Conservation (phyloP, 805 yeast genomes). For the Candida adriatica region DNA sequence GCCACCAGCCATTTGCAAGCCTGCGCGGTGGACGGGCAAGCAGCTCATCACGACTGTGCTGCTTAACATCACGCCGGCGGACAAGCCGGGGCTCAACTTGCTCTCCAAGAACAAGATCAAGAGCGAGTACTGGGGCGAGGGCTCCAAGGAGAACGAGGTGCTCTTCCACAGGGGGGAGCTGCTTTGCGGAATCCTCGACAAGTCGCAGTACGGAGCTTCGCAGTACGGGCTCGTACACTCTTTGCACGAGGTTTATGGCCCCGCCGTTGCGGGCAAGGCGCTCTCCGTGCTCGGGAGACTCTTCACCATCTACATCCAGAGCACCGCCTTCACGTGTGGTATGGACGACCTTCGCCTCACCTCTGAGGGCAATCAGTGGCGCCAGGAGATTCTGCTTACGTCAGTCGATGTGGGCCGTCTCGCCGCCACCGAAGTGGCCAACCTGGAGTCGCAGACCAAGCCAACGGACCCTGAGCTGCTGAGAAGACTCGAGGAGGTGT, state of each 20-base stretch:
- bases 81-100: slow-evolving; percentile 88
- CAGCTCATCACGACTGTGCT: slow-evolving; percentile 91
- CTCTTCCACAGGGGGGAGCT: slow-evolving; percentile 82
- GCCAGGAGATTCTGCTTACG: slow-evolving; percentile 72
- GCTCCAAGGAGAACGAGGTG: slow-evolving; percentile 80
- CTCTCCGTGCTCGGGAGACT: slow-evolving; percentile 90
- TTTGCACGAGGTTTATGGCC: slow-evolving; percentile 91
- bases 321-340: slow-evolving; percentile 97
- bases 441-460: slow-evolving; percentile 47
- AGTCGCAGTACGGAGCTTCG: slow-evolving; percentile 97
- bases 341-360: slow-evolving; percentile 97
- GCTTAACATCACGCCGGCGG: slow-evolving; percentile 77
- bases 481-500: slow-evolving; percentile 86
- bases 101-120: slow-evolving; percentile 82
- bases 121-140: slow-evolving; percentile 89
- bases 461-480: slow-evolving; percentile 69
- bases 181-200: slow-evolving; percentile 88
- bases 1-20: slow-evolving; percentile 86
- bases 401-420: slow-evolving; percentile 78
- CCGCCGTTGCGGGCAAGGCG: slow-evolving; percentile 82
- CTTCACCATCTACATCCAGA: slow-evolving; percentile 88
- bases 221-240: slow-evolving; percentile 96
- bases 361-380: slow-evolving; percentile 82
- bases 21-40: slow-evolving; percentile 95
- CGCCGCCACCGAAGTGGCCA: slow-evolving; percentile 94